Evolutionary conservation across 2,329 filamentous ascomycete species (phyloP).

Genomic region (Aplosporella prunicola): DNA sequence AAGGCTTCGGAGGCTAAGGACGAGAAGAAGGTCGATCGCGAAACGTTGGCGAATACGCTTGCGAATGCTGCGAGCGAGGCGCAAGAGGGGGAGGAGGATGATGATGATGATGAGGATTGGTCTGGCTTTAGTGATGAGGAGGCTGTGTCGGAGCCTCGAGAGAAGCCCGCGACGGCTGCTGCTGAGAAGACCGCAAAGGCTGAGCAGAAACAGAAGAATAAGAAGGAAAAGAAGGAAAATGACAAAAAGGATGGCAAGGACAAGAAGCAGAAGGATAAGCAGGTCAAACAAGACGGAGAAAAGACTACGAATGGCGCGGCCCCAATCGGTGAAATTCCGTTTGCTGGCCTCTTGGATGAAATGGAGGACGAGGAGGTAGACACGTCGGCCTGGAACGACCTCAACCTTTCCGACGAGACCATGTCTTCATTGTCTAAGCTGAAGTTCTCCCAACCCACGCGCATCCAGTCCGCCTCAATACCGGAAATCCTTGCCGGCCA

Average conservation of each 20-base stretch:
- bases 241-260: too few relatives aligned
- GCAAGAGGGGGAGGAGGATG: constrained; percentile 15
- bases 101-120: constrained; percentile 13
- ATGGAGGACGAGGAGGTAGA: constrained; percentile 53
- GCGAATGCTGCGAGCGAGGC: too few relatives aligned
- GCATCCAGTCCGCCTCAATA: constrained; percentile 71
- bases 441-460: constrained; percentile 70
- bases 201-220: constrained; percentile 15
- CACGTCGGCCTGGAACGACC: constrained; percentile 66
- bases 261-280: constrained; percentile 15
- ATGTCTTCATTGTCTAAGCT: constrained; percentile 68
- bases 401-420: constrained; percentile 63
- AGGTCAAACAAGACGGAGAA: constrained; percentile 17
- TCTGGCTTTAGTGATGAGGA: too few relatives aligned
- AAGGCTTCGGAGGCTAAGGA: constrained; percentile 13
- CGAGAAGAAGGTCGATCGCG: background rate
- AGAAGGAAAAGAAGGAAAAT: too few relatives aligned
- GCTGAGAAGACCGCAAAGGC: too few relatives aligned
- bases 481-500: constrained; percentile 73
- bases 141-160: too few relatives aligned
- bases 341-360: constrained; percentile 46
- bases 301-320: constrained; percentile 20
- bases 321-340: constrained; percentile 40
- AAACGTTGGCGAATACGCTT: too few relatives aligned
- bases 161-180: too few relatives aligned